phyloP scores from a whole-genome alignment of 2,329 filamentous ascomycete species.

The Pseudogymnoascus verrucosus region DNA sequence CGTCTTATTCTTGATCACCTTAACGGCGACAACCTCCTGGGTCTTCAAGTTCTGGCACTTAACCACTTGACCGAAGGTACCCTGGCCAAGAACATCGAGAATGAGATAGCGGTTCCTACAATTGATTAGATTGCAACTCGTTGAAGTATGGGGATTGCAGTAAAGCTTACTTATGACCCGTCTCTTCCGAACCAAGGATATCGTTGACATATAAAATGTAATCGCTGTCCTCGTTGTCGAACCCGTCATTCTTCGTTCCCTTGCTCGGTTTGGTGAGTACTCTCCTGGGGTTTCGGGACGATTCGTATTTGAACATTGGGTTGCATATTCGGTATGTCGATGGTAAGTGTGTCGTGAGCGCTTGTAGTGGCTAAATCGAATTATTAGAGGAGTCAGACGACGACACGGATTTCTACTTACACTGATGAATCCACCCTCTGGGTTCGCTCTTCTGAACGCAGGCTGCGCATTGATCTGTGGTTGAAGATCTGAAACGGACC shows the following conservation, averaged over 20 bases:
- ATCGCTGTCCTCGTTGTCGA: slow-evolving; percentile 97
- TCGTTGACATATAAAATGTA: slow-evolving; percentile 99
- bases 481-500: slow-evolving; percentile 63
- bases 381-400: slow-evolving; percentile 20
- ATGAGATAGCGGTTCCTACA: slow-evolving; percentile 88
- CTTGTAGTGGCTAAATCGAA: slow-evolving; percentile 71
- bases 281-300: slow-evolving; percentile 87
- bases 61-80: slow-evolving; percentile 96
- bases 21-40: slow-evolving; percentile 95
- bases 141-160: not conserved
- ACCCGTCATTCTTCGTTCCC: slow-evolving; percentile 95
- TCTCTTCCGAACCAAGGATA: slow-evolving; percentile 94
- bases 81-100: slow-evolving; percentile 90
- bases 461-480: slow-evolving; percentile 83
- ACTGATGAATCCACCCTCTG: slow-evolving; percentile 96
- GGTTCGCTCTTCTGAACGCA: slow-evolving; percentile 84
- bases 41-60: slow-evolving; percentile 99
- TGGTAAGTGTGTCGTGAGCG: slow-evolving; percentile 84
- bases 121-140: slow-evolving; percentile 22
- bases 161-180: slow-evolving; percentile 76
- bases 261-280: slow-evolving; percentile 98
- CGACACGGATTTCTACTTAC: slow-evolving; percentile 43
- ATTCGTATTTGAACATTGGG: slow-evolving; percentile 96
- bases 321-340: slow-evolving; percentile 98
- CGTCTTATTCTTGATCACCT: slow-evolving; percentile 98